Evolutionary conservation across 1,284 basidiomycete genomes (phyloP).

Genomic region (Trametes polyzona): DNA sequence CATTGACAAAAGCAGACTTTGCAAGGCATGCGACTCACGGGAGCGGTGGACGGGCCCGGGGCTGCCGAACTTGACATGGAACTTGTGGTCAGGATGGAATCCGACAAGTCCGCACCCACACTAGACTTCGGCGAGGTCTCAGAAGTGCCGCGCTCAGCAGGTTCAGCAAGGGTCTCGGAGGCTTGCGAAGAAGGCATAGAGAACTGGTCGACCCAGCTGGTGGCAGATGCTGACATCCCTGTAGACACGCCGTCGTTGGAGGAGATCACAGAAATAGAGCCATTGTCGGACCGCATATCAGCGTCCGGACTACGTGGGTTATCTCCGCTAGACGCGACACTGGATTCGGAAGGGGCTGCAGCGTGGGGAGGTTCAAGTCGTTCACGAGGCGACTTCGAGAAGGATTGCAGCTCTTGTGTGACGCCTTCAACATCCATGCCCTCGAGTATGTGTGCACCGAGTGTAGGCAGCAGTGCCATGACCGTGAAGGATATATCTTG

Average conservation of each 20-base stretch:
- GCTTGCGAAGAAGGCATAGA: constrained; percentile 24
- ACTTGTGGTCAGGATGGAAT: constrained; percentile 36
- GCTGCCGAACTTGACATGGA: constrained; percentile 39
- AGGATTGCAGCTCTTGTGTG: constrained; percentile 69
- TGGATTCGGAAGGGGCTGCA: constrained; percentile 40
- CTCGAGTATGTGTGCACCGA: constrained; percentile 72
- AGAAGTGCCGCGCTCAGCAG: constrained; percentile 12
- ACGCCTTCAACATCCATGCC: constrained; percentile 85
- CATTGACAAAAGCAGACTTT: neutral
- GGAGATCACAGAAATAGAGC: constrained; percentile 46
- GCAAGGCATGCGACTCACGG: neutral
- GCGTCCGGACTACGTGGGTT: constrained; percentile 39
- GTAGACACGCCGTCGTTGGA: constrained; percentile 36
- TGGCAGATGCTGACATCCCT: constrained; percentile 40
- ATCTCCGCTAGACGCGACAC: constrained; percentile 51
- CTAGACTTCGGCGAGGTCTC: constrained; percentile 25
- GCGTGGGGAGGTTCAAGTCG: constrained; percentile 16
- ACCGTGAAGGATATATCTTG: constrained; percentile 84
- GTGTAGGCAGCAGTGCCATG: constrained; percentile 78
- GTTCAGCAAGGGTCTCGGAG: constrained; percentile 21
- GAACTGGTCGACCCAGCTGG: constrained; percentile 60
- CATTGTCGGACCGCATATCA: constrained; percentile 56
- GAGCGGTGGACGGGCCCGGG: neutral
- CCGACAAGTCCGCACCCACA: constrained; percentile 28
- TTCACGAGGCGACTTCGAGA: constrained; percentile 40